Conservation (phyloP, 2,329 filamentous ascomycete species). For the Scortechinia acanthostroma region DNA sequence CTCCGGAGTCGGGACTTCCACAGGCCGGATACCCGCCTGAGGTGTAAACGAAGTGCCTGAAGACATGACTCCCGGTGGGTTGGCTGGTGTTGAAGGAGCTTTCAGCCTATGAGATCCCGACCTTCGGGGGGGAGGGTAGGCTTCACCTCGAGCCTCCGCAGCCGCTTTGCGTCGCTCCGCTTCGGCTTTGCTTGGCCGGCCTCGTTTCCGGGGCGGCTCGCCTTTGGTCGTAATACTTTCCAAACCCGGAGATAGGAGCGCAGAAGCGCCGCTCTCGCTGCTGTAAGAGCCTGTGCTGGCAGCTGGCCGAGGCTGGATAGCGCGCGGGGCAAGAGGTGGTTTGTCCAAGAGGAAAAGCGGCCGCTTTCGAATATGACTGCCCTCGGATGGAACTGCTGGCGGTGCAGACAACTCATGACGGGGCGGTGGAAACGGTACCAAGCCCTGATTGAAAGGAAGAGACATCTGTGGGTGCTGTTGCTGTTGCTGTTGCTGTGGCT, state of each 20-base stretch:
- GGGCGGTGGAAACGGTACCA: too few species aligned
- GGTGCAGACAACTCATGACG: background rate
- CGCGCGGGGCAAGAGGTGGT: too few species aligned
- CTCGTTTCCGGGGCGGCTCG: slow-evolving; percentile 27
- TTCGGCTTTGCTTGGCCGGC: slow-evolving; percentile 30
- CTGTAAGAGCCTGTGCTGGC: slow-evolving; percentile 18
- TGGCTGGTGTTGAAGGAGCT: background rate
- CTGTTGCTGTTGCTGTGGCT: too few species aligned
- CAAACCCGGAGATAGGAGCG: slow-evolving; percentile 20
- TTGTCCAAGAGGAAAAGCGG: slow-evolving; percentile 9
- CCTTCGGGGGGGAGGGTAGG: slow-evolving; percentile 18
- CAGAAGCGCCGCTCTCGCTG: slow-evolving; percentile 19
- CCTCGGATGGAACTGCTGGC: background rate
- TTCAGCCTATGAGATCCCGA: background rate
- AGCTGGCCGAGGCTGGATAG: slow-evolving; percentile 27
- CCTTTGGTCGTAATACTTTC: slow-evolving; percentile 16
- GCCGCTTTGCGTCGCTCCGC: slow-evolving; percentile 23
- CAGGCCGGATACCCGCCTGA: background rate
- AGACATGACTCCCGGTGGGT: background rate
- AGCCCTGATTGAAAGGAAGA: too few species aligned
- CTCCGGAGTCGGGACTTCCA: too few species aligned
- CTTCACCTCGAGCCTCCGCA: slow-evolving; percentile 25
- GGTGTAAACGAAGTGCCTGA: background rate
- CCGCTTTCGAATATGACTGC: background rate
- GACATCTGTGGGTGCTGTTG: too few species aligned